Conservation (phyloP, 257 asterid species). For the Nicotiana benthamiana region DNA sequence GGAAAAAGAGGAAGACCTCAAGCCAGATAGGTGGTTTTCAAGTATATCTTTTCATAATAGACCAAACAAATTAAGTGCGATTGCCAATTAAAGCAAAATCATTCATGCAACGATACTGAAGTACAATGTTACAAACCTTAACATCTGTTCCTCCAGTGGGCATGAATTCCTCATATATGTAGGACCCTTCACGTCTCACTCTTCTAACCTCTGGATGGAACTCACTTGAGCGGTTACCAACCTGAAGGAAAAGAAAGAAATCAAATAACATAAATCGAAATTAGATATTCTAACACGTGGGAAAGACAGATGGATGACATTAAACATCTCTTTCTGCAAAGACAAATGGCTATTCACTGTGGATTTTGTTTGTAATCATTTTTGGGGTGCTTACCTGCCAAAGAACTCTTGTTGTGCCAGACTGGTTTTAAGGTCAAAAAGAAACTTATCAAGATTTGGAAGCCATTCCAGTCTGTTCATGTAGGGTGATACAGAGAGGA, state of each 20-base stretch:
- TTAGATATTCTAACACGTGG: background rate
- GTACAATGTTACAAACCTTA: slow-evolving; percentile 43
- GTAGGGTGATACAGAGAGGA: background rate
- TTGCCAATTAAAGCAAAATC: background rate
- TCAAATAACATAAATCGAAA: slow-evolving; percentile 3
- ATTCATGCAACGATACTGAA: background rate
- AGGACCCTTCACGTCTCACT: slow-evolving; percentile 98
- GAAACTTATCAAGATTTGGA: background rate
- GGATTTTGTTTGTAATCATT: background rate
- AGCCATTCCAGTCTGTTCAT: background rate
- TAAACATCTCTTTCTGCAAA: background rate
- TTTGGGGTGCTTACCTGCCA: too few species aligned
- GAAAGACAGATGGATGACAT: background rate
- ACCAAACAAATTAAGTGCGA: background rate
- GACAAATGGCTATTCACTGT: background rate
- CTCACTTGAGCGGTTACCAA: slow-evolving; percentile 97
- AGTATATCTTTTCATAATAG: background rate
- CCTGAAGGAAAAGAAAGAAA: slow-evolving; percentile 40
- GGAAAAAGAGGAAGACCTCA: background rate
- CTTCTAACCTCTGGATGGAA: slow-evolving; percentile 95
- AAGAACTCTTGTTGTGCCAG: background rate
- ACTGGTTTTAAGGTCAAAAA: background rate
- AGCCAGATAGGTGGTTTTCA: background rate
- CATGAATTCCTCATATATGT: slow-evolving; percentile 98
- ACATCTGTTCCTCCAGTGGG: slow-evolving; percentile 99